Base-by-base conservation (phyloP, 768 basidiomycete species). In the Solioccasus polychromus region DNA sequence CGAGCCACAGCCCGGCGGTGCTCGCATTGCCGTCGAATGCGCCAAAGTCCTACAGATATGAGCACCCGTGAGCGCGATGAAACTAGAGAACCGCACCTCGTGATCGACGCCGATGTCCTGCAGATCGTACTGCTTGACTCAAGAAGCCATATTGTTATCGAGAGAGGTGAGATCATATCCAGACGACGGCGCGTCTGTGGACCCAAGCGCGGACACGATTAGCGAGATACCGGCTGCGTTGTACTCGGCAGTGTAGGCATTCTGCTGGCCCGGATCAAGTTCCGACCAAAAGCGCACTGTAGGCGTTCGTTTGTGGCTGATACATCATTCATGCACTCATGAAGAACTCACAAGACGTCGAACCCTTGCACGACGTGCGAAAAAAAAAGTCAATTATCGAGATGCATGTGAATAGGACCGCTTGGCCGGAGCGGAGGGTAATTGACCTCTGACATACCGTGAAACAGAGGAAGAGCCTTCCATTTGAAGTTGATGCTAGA, bases 31-130 rank as follows among this genome's bases (percentile, higher is more conserved):
- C 65, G 10, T 76, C 73, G 18, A 67, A 54, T 1, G 66, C 64
- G 32, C 31, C 46, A 23, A 65, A 65, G 46, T 66, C 64, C 62
- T 57, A 25, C n/a, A n/a, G n/a, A n/a, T n/a, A n/a, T n/a, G n/a
- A n/a, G n/a, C n/a, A n/a, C n/a, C n/a, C n/a, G n/a, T n/a, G n/a
- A n/a, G n/a, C n/a, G n/a, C n/a, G n/a, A n/a, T n/a, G n/a, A n/a
- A n/a, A n/a, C n/a, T n/a, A n/a, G n/a, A n/a, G 19, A 18, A 50
- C 14, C n/a, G 18, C 29, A 63, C 67, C 57, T 72, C 77, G 41
- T 76, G 77, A 56, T 78, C 77, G 42, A 78, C 67, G 44, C 78
- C 77, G 10, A 77, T 68, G 31, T 77, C 77, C 35, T 77, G 74
- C 24, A 77, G 50, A 20, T 60, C 58, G 49, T 72, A 78, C 48